Percentiles rank a stretch among this genome's conserved stretches.
Conservation (phyloP, 1,139 yeast genomes). For the Eremothecium sinecaudum region DNA sequence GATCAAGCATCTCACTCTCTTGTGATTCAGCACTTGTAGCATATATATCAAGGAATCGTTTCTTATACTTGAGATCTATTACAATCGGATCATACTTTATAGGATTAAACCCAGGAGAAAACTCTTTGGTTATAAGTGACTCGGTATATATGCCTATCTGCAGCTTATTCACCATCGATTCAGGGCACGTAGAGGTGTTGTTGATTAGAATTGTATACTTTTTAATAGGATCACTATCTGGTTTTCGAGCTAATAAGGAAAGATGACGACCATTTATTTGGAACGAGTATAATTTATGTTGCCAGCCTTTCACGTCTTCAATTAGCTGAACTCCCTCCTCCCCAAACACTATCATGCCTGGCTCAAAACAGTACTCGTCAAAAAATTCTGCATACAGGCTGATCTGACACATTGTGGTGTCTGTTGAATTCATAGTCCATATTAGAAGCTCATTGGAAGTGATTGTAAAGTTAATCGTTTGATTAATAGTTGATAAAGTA, state of each 20-base stretch:
- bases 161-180: conserved; percentile 34
- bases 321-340: conserved; percentile 26
- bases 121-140: conserved; percentile 44
- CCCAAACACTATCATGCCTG: conserved; percentile 28
- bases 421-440: conserved; percentile 27
- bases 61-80: conserved; percentile 37
- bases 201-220: conserved; percentile 30
- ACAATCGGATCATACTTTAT: conserved; percentile 33
- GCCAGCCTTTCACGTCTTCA: conserved; percentile 18
- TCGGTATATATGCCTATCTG: conserved; percentile 43
- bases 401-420: conserved; percentile 25
- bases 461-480: conserved; percentile 24
- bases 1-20: conserved; percentile 21
- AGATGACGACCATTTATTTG: conserved; percentile 42
- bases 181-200: conserved; percentile 27
- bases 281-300: conserved; percentile 35
- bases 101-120: conserved; percentile 45
- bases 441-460: conserved; percentile 20
- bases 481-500: conserved; percentile 22
- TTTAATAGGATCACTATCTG: conserved; percentile 37
- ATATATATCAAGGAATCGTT: conserved; percentile 28
- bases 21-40: conserved; percentile 18
- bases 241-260: conserved; percentile 40
- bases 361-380: conserved; percentile 22
- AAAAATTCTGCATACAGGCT: conserved; percentile 22